Percentiles rank a stretch among this genome's conserved stretches.
These are phyloP conservation scores for Rhizodiscina lignyota DNA, from an alignment of 495 filamentous ascomycete species.

Conservation along the genomic window DNA sequence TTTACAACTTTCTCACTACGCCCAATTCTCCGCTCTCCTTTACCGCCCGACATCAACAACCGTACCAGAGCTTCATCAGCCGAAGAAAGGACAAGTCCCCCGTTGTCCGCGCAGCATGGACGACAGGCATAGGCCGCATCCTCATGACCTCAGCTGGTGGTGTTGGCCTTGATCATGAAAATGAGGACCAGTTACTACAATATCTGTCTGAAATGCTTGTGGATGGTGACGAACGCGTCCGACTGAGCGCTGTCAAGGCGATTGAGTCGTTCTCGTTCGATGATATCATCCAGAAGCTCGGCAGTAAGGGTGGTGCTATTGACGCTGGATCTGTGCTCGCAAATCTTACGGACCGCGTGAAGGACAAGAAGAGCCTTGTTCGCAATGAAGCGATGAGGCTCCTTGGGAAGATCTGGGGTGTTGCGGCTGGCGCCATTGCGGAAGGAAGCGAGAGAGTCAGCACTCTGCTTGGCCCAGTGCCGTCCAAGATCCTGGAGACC, in stretches of 20 bases:
- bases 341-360: conserved; percentile 71
- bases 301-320: conserved; percentile 50
- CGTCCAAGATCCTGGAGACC: conserved; percentile 70
- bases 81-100: conserved; percentile 72
- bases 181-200: conserved; percentile 55
- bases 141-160: conserved; percentile 69
- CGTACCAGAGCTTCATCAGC: conserved; percentile 67
- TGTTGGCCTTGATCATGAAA: conserved; percentile 60
- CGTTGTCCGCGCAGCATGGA: conserved; percentile 70
- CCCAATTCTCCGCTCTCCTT: conserved; percentile 75
- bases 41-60: conserved; percentile 53
- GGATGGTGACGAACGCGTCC: conserved; percentile 80
- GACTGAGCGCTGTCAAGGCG: conserved; percentile 68
- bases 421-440: conserved; percentile 73
- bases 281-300: conserved; percentile 67
- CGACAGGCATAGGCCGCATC: conserved; percentile 68
- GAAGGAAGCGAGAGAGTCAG: conserved; percentile 62
- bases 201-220: conserved; percentile 63
- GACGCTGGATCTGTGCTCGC: conserved; percentile 54
- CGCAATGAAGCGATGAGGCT: conserved; percentile 74
- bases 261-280: conserved; percentile 61
- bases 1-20: conserved; percentile 53
- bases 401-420: conserved; percentile 76
- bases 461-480: conserved; percentile 57
- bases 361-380: conserved; percentile 69